Evolutionary conservation across 306 rosid species (phyloP).

Genomic region (Corylus heterophylla): DNA sequence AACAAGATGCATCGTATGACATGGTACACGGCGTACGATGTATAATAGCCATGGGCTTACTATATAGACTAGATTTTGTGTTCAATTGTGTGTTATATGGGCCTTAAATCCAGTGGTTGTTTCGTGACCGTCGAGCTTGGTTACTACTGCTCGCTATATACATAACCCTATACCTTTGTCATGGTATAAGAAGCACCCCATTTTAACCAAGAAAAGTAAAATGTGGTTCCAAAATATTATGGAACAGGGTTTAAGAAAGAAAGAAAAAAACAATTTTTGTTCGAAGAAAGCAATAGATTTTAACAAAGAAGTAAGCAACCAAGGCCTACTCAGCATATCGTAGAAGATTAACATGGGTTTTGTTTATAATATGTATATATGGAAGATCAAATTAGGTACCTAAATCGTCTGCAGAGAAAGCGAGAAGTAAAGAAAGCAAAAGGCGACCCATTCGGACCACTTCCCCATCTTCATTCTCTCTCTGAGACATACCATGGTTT

Average conservation of each 20-base stretch:
- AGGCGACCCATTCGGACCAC: slow-evolving; percentile 28
- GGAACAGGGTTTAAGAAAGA: not conserved
- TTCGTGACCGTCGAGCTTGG: no score
- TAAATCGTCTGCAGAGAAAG: slow-evolving; percentile 24
- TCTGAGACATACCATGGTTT: not conserved
- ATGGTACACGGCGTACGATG: no score
- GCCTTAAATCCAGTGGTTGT: no score
- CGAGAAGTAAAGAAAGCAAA: slow-evolving; percentile 32
- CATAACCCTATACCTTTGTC: not conserved
- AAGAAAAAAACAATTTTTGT: not conserved
- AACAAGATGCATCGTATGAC: no score
- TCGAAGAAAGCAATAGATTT: not conserved
- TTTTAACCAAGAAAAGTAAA: slow-evolving; percentile 11
- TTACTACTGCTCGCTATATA: no score
- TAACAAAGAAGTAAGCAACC: not conserved
- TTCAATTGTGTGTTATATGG: no score
- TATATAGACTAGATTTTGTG: no score
- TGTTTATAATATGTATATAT: not conserved
- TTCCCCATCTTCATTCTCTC: slow-evolving; percentile 25
- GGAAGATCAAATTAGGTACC: slow-evolving; percentile 28
- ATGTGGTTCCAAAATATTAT: not conserved
- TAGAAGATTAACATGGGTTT: slow-evolving; percentile 13
- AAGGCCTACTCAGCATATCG: slow-evolving; percentile 24
- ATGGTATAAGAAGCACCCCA: not conserved
- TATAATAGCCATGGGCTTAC: no score